These are phyloP conservation scores for Plasmodium knowlesi DNA, from an alignment of 169 alveolate species.

Conservation along the genomic window DNA sequence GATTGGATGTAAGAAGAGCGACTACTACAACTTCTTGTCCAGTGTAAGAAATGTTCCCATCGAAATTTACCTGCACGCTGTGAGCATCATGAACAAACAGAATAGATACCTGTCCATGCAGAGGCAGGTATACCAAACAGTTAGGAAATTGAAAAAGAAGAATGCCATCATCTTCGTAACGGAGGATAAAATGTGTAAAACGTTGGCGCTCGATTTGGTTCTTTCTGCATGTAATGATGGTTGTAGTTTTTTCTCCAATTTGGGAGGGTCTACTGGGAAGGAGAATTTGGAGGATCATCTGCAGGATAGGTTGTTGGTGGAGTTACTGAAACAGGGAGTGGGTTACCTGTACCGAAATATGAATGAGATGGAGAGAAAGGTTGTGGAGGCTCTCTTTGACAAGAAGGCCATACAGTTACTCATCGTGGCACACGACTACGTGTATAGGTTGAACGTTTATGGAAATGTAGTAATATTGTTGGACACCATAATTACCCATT, in stretches of 20 bases:
- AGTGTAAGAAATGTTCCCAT: slow-evolving; percentile 89
- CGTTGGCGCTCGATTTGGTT: slow-evolving; percentile 93
- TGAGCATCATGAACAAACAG: slow-evolving; percentile 66
- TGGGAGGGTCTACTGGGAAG: slow-evolving; percentile 2
- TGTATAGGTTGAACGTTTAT: slow-evolving; percentile 92
- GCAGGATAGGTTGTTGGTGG: not conserved
- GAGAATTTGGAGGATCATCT: not conserved
- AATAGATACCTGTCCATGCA: slow-evolving; percentile 75
- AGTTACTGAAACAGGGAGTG: slow-evolving; percentile 26
- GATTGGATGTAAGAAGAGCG: slow-evolving; percentile 87
- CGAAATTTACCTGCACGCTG: slow-evolving; percentile 76
- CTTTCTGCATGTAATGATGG: slow-evolving; percentile 86
- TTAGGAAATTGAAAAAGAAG: slow-evolving; percentile 76
- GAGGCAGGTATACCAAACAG: slow-evolving; percentile 68
- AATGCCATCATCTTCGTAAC: slow-evolving; percentile 93
- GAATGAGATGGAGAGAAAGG: slow-evolving; percentile 85
- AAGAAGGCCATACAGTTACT: slow-evolving; percentile 90
- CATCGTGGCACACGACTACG: slow-evolving; percentile 90
- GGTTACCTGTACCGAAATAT: slow-evolving; percentile 85
- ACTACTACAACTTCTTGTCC: slow-evolving; percentile 87
- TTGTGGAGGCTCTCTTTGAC: slow-evolving; percentile 86
- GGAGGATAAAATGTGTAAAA: slow-evolving; percentile 95
- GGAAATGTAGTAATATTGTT: slow-evolving; percentile 88
- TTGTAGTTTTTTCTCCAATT: slow-evolving; percentile 25
- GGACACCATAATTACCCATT: slow-evolving; percentile 85